These are phyloP conservation scores for Micromonas commoda DNA, from an alignment of 139 green algal genomes.

Conservation along the genomic window DNA sequence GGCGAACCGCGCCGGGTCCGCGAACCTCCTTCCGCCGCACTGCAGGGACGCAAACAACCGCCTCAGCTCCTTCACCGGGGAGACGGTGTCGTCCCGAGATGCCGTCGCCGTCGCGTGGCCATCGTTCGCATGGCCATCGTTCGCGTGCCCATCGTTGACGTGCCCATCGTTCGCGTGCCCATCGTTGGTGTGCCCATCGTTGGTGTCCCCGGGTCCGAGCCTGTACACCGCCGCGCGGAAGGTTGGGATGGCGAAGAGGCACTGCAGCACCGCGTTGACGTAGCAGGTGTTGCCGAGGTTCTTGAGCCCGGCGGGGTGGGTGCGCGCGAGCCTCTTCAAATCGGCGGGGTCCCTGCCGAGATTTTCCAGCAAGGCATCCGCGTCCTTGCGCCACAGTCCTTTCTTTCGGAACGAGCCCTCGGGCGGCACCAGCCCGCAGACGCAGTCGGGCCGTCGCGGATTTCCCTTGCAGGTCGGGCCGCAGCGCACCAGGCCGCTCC, in stretches of 20 bases:
- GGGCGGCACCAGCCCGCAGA: constrained; percentile 56
- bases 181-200: neutral
- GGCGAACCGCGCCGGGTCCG: constrained; percentile 61
- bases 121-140: too few relatives aligned
- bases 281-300: constrained; percentile 91
- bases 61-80: constrained; percentile 34
- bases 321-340: constrained; percentile 33
- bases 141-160: too few relatives aligned
- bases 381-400: constrained; percentile 70
- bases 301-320: constrained; percentile 47
- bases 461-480: neutral
- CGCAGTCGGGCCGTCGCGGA: constrained; percentile 39
- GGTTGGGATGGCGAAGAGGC: constrained; percentile 55
- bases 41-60: constrained; percentile 60
- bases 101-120: neutral
- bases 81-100: neutral
- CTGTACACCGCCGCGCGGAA: constrained; percentile 58
- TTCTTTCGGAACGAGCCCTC: constrained; percentile 45
- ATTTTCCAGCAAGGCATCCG: constrained; percentile 24
- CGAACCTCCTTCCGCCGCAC: constrained; percentile 40
- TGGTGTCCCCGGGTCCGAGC: neutral
- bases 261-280: constrained; percentile 71
- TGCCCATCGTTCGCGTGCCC: too few relatives aligned
- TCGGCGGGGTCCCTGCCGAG: constrained; percentile 37
- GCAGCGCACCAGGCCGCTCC: too few relatives aligned